Evolutionary conservation across 345 rosid species (phyloP), one percentile per base, ranked within the genome.

Genomic region (Melaleuca alternifolia): DNA sequence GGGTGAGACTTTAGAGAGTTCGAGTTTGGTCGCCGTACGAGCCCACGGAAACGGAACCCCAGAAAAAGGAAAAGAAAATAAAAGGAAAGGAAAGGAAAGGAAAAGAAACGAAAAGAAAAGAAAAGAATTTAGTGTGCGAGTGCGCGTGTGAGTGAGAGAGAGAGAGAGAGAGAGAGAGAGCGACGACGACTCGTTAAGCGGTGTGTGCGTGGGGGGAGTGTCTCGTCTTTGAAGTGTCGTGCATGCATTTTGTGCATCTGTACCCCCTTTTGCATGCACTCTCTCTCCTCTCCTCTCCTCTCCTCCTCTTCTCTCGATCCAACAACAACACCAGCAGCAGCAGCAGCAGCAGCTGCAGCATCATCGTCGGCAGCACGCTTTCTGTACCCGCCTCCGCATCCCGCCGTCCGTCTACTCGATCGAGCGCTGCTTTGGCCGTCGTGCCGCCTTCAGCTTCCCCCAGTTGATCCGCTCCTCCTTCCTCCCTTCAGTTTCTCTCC

Each of bases 161-260:
- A 5, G 77, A 7, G 76, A n/a, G 52, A 62, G 85, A 83, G 83
- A 46, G 51, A 3, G 48, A 20, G 85, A 52, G 23, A 11, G n/a
- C 2, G 85, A 84, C 82, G 82, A 84, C 56, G 89, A 84, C 86
- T 87, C 81, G 88, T 71, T 50, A 91, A 91, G 95, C 94, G 96
- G 93, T 88, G 87, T 30, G 62, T 24, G 59, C 18, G 94, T 89
- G 95, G 92, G 94, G 96, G 46, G 85, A 56, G 89, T 41, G 85
- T 84, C 26, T 16, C 82, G 20, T 57, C 54, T 33, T 65, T 28
- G 41, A 50, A 89, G 94, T 92, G 93, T 89, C 88, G 89, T 84
- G 81, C 87, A 81, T 50, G 53, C 86, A 46, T 71, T 37, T 93
- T 92, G 88, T 88, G 93, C 96, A 91, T 93, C 93, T 91, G 91